Conservation (phyloP, 805 yeast species). For the Suhomyces sp. region DNA sequence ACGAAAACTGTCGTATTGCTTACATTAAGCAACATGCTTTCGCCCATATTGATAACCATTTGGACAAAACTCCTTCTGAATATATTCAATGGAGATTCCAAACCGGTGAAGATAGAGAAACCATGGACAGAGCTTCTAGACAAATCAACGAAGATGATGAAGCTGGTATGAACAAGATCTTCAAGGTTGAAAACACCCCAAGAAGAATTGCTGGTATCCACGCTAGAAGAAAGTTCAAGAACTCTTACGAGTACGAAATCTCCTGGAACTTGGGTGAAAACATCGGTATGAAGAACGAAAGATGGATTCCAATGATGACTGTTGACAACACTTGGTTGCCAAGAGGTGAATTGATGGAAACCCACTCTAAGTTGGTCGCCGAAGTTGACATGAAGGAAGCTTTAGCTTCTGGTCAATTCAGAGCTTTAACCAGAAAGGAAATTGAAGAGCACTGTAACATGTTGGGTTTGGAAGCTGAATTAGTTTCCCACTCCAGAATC, state of each 20-base stretch:
- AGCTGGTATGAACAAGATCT: slow-evolving; percentile 98
- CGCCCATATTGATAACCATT: slow-evolving; percentile 97
- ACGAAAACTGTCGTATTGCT: slow-evolving; percentile 99
- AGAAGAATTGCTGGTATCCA: slow-evolving; percentile 94
- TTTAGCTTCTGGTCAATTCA: slow-evolving; percentile 99
- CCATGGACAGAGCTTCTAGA: slow-evolving; percentile 99
- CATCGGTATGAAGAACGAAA: slow-evolving; percentile 97
- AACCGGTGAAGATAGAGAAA: slow-evolving; percentile 99
- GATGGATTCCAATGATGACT: slow-evolving; percentile 99
- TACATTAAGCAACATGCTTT: slow-evolving; percentile 99
- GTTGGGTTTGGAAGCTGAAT: slow-evolving; percentile 98
- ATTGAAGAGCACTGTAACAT: slow-evolving; percentile 98
- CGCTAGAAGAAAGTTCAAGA: slow-evolving; percentile 99
- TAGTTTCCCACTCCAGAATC: slow-evolving; percentile 99
- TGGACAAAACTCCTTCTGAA: slow-evolving; percentile 99
- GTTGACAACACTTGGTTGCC: slow-evolving; percentile 99
- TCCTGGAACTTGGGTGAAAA: slow-evolving; percentile 97
- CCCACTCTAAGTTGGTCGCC: slow-evolving; percentile 97
- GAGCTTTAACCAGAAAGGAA: slow-evolving; percentile 99
- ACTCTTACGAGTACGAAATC: slow-evolving; percentile 99
- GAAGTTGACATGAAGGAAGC: slow-evolving; percentile 99
- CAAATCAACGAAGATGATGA: slow-evolving; percentile 96
- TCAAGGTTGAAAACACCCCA: slow-evolving; percentile 97
- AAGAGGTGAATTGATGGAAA: slow-evolving; percentile 97
- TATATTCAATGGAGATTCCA: slow-evolving; percentile 99